Conservation (phyloP, 1,284 basidiomycete genomes). For the Apiotrichum sp. region DNA sequence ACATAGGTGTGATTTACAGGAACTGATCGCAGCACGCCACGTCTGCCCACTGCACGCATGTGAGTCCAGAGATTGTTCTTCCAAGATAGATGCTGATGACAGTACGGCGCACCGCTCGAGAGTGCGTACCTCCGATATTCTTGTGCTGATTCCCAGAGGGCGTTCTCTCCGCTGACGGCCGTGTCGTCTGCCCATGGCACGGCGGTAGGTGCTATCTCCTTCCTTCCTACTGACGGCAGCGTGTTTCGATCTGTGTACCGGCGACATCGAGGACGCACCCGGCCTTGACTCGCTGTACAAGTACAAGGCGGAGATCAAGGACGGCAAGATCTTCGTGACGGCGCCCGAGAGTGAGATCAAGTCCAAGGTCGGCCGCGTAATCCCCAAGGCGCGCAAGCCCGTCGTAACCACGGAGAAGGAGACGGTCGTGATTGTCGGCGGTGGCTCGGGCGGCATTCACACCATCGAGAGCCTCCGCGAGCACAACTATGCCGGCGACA, state of each 20-base stretch:
- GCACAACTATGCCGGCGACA: constrained; percentile 70
- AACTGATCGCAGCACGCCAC: constrained; percentile 55
- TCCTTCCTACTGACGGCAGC: constrained; percentile 46
- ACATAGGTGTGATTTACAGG: neutral
- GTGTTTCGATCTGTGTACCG: constrained; percentile 76
- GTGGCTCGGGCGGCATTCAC: constrained; percentile 74
- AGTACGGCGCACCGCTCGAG: constrained; percentile 43
- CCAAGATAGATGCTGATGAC: no score
- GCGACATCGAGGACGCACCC: constrained; percentile 74
- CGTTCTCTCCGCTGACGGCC: constrained; percentile 68
- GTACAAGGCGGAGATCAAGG: constrained; percentile 64
- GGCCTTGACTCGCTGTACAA: constrained; percentile 77
- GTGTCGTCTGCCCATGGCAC: constrained; percentile 84
- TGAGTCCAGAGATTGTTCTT: no score
- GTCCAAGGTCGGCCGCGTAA: constrained; percentile 57
- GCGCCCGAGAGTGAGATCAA: constrained; percentile 66
- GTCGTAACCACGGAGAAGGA: constrained; percentile 49
- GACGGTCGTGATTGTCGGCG: constrained; percentile 69
- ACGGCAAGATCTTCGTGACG: constrained; percentile 68
- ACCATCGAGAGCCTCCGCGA: constrained; percentile 77
- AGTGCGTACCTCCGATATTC: constrained; percentile 16
- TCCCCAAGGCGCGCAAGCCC: constrained; percentile 37
- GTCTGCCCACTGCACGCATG: constrained; percentile 72
- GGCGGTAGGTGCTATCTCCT: constrained; percentile 54
- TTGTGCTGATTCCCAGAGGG: constrained; percentile 57